These are phyloP conservation scores for Bremia lactucae DNA, from an alignment of 352 stramenopile species.

Conservation along the genomic window DNA sequence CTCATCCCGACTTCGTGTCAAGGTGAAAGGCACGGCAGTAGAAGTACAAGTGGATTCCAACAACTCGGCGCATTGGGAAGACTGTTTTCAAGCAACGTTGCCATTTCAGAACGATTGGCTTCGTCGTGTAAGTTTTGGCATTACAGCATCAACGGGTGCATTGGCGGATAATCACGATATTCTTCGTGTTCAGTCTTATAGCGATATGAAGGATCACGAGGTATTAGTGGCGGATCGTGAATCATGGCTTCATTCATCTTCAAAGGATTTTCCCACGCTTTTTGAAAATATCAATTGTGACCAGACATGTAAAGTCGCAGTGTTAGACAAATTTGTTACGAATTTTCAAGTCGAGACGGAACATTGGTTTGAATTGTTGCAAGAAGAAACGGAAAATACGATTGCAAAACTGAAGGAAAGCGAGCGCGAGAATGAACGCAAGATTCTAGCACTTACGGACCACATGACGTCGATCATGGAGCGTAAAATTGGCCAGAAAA, in stretches of 20 bases:
- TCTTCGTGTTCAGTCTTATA: slow-evolving; percentile 50
- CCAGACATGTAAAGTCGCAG: slow-evolving; percentile 71
- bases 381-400: slow-evolving; percentile 67
- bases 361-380: slow-evolving; percentile 76
- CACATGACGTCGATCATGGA: slow-evolving; percentile 67
- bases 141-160: slow-evolving; percentile 66
- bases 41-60: slow-evolving; percentile 55
- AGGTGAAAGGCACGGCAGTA: slow-evolving; percentile 40
- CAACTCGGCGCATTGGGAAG: slow-evolving; percentile 39
- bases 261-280: slow-evolving; percentile 65
- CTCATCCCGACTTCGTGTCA: slow-evolving; percentile 52
- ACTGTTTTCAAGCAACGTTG: slow-evolving; percentile 57
- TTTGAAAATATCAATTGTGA: slow-evolving; percentile 49
- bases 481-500: slow-evolving; percentile 58
- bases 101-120: slow-evolving; percentile 65
- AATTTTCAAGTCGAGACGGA: slow-evolving; percentile 80
- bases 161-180: slow-evolving; percentile 82
- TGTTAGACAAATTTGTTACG: slow-evolving; percentile 68
- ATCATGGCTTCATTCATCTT: slow-evolving; percentile 77
- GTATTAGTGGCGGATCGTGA: slow-evolving; percentile 49
- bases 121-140: slow-evolving; percentile 42
- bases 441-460: slow-evolving; percentile 59
- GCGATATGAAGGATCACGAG: slow-evolving; percentile 43
- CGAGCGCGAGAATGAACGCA: slow-evolving; percentile 56
- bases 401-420: slow-evolving; percentile 64